Conservation (phyloP, 78 protist genomes). For the Pigoraptor vietnamica region DNA sequence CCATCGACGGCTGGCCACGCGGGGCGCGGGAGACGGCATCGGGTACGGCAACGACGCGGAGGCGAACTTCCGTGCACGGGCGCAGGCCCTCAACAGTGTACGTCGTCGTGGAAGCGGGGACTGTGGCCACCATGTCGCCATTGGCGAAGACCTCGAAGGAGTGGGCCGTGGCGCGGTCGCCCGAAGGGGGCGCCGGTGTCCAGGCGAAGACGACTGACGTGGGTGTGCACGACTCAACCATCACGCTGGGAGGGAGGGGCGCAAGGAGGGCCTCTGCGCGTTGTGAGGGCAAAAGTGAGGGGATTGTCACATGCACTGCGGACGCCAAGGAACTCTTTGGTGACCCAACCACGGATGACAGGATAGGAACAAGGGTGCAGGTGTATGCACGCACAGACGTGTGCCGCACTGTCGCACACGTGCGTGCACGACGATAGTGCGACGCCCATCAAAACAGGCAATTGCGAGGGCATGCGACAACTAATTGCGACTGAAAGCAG, state of each 20-base stretch:
- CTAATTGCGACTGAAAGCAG: too few species aligned
- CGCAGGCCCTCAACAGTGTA: not conserved
- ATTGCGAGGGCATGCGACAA: too few species aligned
- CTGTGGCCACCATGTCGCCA: not conserved
- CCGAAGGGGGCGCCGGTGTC: not conserved
- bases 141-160: not conserved
- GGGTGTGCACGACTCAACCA: not conserved
- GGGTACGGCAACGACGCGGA: not conserved
- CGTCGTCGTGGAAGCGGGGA: not conserved
- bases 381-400: too few species aligned
- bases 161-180: not conserved
- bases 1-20: not conserved
- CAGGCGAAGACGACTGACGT: not conserved
- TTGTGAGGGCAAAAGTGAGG: too few species aligned
- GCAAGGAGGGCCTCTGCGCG: not conserved
- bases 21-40: not conserved
- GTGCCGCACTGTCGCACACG: too few species aligned
- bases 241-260: not conserved
- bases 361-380: too few species aligned
- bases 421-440: too few species aligned
- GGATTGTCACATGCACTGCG: too few species aligned
- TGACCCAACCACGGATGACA: too few species aligned
- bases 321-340: too few species aligned
- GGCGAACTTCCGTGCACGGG: not conserved
- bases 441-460: too few species aligned